A percentile compares a stretch with the other conserved stretches of the same genome.
These are phyloP conservation scores for Colletotrichum phormii DNA, from an alignment of 2,329 filamentous ascomycete genomes.

Conservation along the genomic window DNA sequence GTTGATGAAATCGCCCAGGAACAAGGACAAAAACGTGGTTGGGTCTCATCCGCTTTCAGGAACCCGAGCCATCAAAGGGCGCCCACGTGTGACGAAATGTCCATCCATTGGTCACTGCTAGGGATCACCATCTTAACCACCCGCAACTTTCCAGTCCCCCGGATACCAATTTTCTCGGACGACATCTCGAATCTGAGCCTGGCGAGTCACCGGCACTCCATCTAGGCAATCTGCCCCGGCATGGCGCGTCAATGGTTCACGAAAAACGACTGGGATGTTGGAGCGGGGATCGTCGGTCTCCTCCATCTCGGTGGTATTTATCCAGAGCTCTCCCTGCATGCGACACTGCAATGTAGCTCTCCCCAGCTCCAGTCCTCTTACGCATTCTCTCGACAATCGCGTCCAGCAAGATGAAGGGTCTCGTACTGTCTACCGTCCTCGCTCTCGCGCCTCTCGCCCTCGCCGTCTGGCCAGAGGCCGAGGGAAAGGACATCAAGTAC, in stretches of 20 bases:
- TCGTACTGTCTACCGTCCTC: constrained; percentile 44
- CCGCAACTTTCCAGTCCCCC: not conserved
- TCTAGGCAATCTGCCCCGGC: constrained; percentile 34
- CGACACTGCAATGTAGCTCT: constrained; percentile 21
- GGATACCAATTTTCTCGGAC: constrained; percentile 19
- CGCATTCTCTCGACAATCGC: not conserved
- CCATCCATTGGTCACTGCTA: constrained; percentile 43
- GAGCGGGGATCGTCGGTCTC: constrained; percentile 9
- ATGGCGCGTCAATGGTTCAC: constrained; percentile 33
- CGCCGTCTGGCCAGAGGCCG: constrained; percentile 47
- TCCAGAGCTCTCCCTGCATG: constrained; percentile 22
- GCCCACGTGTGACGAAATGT: constrained; percentile 42
- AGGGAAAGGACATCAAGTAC: constrained; percentile 64
- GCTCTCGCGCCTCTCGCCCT: constrained; percentile 43
- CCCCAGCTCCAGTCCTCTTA: constrained; percentile 1
- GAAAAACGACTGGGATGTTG: constrained; percentile 13
- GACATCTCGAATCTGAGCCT: constrained; percentile 25
- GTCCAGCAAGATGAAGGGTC: constrained; percentile 48
- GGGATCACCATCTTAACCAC: constrained; percentile 12
- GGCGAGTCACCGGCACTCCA: not conserved
- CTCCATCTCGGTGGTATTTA: constrained; percentile 28
- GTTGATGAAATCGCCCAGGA: not conserved
- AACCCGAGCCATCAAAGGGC: not conserved
- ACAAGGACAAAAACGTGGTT: constrained; percentile 24
- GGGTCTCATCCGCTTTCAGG: constrained; percentile 20